Evolutionary conservation across 1,284 basidiomycete genomes (phyloP), one percentile per base, ranked within the genome.

Genomic region (Wallemia mellicola): DNA sequence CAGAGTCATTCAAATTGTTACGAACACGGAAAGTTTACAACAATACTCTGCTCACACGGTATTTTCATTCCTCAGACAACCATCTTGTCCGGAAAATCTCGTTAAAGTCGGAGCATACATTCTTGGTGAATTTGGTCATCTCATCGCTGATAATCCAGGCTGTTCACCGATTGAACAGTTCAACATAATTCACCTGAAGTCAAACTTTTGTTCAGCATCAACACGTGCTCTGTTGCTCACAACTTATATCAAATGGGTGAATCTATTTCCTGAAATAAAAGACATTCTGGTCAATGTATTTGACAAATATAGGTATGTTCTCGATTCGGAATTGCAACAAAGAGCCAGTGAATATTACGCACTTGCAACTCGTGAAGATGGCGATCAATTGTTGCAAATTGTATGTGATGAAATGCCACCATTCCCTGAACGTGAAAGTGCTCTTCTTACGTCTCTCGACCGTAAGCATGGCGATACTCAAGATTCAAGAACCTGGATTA

Each of bases 321-420:
- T 98, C n/a, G 92, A 99, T 69, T 82, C 91, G 24, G 94, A 99
- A 67, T 76, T 98, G 2, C 94, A 98, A 70, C 94, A 99, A 70
- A 81, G 94, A 57, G 94, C 94, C 54, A 98, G 92, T 77, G 89
- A 96, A 71, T 95, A 88, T 69, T 83, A 84, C 63, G 82, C 85
- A 0, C 75, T 96, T 19, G 82, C 88, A 7, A 79, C 75, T 22
- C 76, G 84, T 24, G 73, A 80, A 27, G 86, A 91, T 54, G 82
- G 88, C 54, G 89, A 96, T 66, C 89, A 91, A 65, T 75, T 96
- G 48, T 73, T 99, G 60, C 86, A 91, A 68, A 84, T 85, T 61
- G 80, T 98, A 15, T 96, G 91, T 70, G 94, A 96, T 68, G 94
- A 98, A 72, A 98, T 99, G 82, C 94, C 94, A 3, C 87, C 92